Conservation (phyloP, 2,329 filamentous ascomycete species). For the Colletotrichum graminicola region DNA sequence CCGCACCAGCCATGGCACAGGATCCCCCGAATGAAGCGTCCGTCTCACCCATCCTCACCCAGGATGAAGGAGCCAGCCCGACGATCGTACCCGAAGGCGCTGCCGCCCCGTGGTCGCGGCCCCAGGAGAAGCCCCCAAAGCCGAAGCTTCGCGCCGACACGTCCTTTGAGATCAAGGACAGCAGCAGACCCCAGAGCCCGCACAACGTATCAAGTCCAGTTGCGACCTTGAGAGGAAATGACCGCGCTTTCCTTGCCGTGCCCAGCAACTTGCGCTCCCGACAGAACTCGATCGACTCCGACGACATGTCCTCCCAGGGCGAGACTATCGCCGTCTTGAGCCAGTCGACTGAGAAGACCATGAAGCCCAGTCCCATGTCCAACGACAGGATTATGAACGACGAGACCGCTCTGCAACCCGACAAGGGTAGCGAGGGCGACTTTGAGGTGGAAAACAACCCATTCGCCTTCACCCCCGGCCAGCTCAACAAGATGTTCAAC, state of each 20-base stretch:
- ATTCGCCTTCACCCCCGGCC: slow-evolving; percentile 87
- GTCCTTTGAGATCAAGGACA: slow-evolving; percentile 74
- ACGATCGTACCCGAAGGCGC: slow-evolving; percentile 52
- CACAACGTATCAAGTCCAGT: slow-evolving; percentile 77
- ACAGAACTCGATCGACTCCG: slow-evolving; percentile 78
- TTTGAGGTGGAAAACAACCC: slow-evolving; percentile 83
- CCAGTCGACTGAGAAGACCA: slow-evolving; percentile 59
- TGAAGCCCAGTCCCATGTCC: slow-evolving; percentile 55
- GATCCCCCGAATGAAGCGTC: slow-evolving; percentile 44
- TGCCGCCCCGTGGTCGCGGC: slow-evolving; percentile 45
- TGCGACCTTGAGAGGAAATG: slow-evolving; percentile 56
- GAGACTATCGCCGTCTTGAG: slow-evolving; percentile 68
- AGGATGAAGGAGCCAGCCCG: slow-evolving; percentile 57
- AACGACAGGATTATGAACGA: slow-evolving; percentile 72
- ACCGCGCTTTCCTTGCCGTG: slow-evolving; percentile 73
- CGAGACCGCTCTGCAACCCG: slow-evolving; percentile 78
- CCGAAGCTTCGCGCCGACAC: slow-evolving; percentile 66
- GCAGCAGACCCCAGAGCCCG: slow-evolving; percentile 72
- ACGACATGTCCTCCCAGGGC: slow-evolving; percentile 71
- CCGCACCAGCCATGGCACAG: slow-evolving; percentile 48
- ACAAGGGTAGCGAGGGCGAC: slow-evolving; percentile 80
- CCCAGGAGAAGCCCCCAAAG: slow-evolving; percentile 44
- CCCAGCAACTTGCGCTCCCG: slow-evolving; percentile 71
- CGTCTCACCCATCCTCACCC: slow-evolving; percentile 53
- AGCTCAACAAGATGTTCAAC: slow-evolving; percentile 88